Conservation (phyloP, 306 rosid genomes). For the Lagenaria siceraria region DNA sequence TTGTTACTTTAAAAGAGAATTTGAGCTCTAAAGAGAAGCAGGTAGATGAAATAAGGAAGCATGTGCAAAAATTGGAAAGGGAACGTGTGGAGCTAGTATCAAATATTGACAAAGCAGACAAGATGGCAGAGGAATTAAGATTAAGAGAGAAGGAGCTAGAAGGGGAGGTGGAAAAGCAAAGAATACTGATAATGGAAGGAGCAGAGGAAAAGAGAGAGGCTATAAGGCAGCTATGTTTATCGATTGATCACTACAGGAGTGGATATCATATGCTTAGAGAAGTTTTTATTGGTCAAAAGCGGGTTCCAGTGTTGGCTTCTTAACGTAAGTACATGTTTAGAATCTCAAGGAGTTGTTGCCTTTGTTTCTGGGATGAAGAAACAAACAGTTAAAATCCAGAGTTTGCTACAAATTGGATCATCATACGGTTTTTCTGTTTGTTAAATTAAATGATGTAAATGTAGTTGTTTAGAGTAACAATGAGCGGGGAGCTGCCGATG, state of each 20-base stretch:
- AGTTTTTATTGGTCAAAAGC: slow-evolving; percentile 37
- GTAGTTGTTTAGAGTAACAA: background rate
- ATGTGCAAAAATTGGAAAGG: slow-evolving; percentile 35
- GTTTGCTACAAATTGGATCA: background rate
- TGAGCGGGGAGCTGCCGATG: background rate
- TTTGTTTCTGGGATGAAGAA: background rate
- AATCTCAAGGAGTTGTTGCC: background rate
- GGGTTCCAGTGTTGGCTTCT: slow-evolving; percentile 54
- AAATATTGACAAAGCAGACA: slow-evolving; percentile 32
- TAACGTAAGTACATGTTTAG: slow-evolving; percentile 8
- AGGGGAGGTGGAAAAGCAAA: slow-evolving; percentile 62
- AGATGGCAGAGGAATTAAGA: slow-evolving; percentile 35
- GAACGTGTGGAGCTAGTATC: slow-evolving; percentile 39
- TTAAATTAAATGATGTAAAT: slow-evolving; percentile 2
- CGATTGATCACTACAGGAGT: slow-evolving; percentile 72
- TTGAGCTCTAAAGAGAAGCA: slow-evolving; percentile 27
- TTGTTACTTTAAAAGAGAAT: slow-evolving; percentile 27
- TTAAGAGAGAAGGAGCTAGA: slow-evolving; percentile 38
- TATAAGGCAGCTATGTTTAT: slow-evolving; percentile 80
- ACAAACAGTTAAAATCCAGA: background rate
- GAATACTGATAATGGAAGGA: slow-evolving; percentile 37
- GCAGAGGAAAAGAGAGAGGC: slow-evolving; percentile 90
- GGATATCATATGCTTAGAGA: slow-evolving; percentile 43
- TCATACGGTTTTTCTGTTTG: background rate
- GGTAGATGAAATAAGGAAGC: slow-evolving; percentile 24